phyloP scores from a whole-genome alignment of 2,329 filamentous ascomycete genomes.

The Stagonosporopsis vannaccii region DNA sequence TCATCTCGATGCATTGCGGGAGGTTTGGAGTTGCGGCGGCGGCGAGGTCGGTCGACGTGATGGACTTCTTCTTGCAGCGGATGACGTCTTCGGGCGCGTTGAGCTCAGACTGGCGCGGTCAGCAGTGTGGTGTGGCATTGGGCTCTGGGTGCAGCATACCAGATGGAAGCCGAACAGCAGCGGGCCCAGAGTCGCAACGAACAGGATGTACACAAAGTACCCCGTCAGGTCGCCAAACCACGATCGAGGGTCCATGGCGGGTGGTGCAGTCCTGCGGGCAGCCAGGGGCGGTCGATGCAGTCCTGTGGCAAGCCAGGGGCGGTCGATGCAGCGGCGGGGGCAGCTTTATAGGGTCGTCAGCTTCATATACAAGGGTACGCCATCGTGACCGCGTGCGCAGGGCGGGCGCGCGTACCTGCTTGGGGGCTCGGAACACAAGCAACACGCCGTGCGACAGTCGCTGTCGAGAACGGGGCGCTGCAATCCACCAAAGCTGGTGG shows the following conservation, averaged over 20 bases:
- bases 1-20: conserved; percentile 89
- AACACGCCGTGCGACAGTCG: not conserved
- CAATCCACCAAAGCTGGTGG: not conserved
- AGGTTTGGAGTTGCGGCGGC: conserved; percentile 51
- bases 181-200: conserved; percentile 81
- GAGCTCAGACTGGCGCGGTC: conserved; percentile 75
- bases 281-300: no score
- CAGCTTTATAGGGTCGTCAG: not conserved
- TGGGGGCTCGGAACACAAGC: not conserved
- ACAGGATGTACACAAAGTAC: conserved; percentile 79
- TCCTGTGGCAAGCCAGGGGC: not conserved
- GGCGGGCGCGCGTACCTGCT: conserved; percentile 19
- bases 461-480: not conserved
- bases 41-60: conserved; percentile 48
- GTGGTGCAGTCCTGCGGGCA: not conserved
- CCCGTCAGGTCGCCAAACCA: conserved; percentile 66
- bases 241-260: conserved; percentile 47
- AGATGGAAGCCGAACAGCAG: conserved; percentile 95
- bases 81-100: conserved; percentile 95
- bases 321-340: not conserved
- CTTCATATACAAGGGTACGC: conserved; percentile 8
- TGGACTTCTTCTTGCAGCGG: conserved; percentile 75
- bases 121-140: not conserved
- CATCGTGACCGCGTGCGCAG: conserved; percentile 18
- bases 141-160: conserved; percentile 57